Evolutionary conservation across 2,329 filamentous ascomycete genomes (phyloP), one percentile per base, ranked within the genome.

Genomic region (Ascochyta fabae): DNA sequence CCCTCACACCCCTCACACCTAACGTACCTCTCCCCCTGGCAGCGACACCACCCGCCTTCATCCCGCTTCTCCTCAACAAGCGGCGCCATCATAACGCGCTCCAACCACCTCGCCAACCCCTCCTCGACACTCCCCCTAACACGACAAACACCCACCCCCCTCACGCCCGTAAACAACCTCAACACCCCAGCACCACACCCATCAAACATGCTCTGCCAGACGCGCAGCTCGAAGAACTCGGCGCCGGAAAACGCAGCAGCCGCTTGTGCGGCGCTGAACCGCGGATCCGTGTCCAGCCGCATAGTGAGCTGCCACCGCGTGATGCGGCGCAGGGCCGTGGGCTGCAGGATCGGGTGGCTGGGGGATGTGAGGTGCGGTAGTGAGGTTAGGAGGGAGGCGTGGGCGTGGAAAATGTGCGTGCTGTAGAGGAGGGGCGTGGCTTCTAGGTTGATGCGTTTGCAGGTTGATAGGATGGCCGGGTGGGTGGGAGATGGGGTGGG

Each of bases 371-470:
- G 73, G 48, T 78, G 77, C 1, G 82, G 81, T 0, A 82, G 61
- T 0, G 70, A 64, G 1, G 77, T 71, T 0, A 84, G 75, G 2
- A 83, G 77, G 4, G 73, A 74, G 0, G 77, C 68, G 60, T 84
- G 80, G 0, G 82, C 81, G 38, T 79, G 70, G 73, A 84, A 84
- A 33, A 74, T 75, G 66, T 83, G 81, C 16, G 66, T 65, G n/a
- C 75, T 74, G 65, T 84, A 84, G 8, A 84, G 73, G 7, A 83
- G 73, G 12, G 75, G 70, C 0, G 66, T 67, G 0, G 75, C 77
- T 72, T 82, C 80, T 16, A 61, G 27, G 63, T 78, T 60, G 53
- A 78, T 72, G 29, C 73, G 74, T 15, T 70, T 71, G 65, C 76
- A 81, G 6, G 78, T 78, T 3, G 58, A 64, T 1, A 82, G 71